phyloP scores from a whole-genome alignment of 2,329 filamentous ascomycete species.

The Diplocarpon rosae region DNA sequence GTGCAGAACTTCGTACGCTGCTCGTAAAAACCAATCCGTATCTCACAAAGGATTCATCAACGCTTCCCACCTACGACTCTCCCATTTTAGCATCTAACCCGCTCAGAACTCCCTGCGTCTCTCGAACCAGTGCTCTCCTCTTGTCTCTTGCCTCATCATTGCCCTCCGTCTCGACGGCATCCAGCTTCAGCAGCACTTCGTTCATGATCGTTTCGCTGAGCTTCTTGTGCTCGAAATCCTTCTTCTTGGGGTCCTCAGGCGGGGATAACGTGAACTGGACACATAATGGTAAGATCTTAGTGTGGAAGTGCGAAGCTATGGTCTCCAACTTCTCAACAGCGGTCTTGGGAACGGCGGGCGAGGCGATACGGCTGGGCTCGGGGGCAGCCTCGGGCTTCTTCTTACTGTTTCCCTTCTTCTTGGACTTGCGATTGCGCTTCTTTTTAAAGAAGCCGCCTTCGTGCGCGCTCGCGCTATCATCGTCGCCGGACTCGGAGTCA shows the following conservation, averaged over 20 bases:
- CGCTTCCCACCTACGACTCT: background rate
- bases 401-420: constrained; percentile 32
- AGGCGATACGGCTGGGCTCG: constrained; percentile 20
- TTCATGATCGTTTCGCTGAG: constrained; percentile 67
- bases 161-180: constrained; percentile 64
- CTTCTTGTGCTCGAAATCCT: constrained; percentile 62
- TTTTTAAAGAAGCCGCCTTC: constrained; percentile 25
- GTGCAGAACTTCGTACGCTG: background rate
- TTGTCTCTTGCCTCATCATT: constrained; percentile 51
- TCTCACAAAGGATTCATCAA: too few species aligned
- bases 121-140: constrained; percentile 62
- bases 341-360: constrained; percentile 30
- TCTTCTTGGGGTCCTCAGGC: constrained; percentile 55
- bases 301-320: constrained; percentile 53
- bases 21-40: background rate
- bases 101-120: constrained; percentile 57
- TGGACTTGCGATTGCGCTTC: constrained; percentile 27
- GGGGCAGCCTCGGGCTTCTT: constrained; percentile 29
- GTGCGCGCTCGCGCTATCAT: constrained; percentile 32
- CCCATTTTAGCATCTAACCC: constrained; percentile 40
- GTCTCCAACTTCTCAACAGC: constrained; percentile 53
- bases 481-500: constrained; percentile 34
- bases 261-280: constrained; percentile 49
- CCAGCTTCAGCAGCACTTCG: constrained; percentile 65
- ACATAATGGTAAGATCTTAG: constrained; percentile 54